Evolutionary conservation across 805 yeast genomes (phyloP), one percentile per base, ranked within the genome.

Genomic region (Starmerella etchellsii): DNA sequence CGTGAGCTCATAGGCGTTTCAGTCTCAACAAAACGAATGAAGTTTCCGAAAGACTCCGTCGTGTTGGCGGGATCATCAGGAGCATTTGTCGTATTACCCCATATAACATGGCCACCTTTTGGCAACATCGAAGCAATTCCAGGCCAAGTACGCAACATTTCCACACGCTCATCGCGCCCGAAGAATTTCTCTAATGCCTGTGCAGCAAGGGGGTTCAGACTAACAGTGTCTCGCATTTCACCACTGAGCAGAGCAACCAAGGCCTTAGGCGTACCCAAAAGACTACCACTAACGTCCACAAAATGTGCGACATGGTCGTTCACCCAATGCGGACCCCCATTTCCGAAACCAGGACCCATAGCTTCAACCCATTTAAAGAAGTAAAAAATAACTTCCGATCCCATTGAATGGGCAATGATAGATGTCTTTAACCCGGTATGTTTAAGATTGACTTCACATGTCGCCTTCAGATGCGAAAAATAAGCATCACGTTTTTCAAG

Each of bases 361-460:
- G 96, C 95, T 59, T 91, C 98, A 6, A 73, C 97, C 98, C 98
- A 91, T 61, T 91, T 85, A 65, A 91, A 60, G 56, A 91, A 91
- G 59, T 82, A 91, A 56, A 73, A 83, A 2, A 79, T 73, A 28
- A 91, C 73, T 61, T 91, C 97, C 0, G 94, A 70, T 2, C 98
- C 98, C 98, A 91, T 91, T 0, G 97, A 88, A 59, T 91, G 98
- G 19, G 95, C 93, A 16, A 77, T 70, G 14, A 91, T 54, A n/a
- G 79, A 76, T 1, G 81, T 65, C 54, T 85, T 88, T 40, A 71
- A 67, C 40, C 85, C 77, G 6, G 70, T 70, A 16, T 65, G 50
- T 14, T 58, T 54, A 46, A 69, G 64, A 44, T 67, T 67, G 19
- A 73, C 49, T 60, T 91, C 98, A 40, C 88, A 76, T 52, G 74